Evolutionary conservation across 1,139 yeast genomes (phyloP).

Genomic region (Sugiyamaella paludigena): DNA sequence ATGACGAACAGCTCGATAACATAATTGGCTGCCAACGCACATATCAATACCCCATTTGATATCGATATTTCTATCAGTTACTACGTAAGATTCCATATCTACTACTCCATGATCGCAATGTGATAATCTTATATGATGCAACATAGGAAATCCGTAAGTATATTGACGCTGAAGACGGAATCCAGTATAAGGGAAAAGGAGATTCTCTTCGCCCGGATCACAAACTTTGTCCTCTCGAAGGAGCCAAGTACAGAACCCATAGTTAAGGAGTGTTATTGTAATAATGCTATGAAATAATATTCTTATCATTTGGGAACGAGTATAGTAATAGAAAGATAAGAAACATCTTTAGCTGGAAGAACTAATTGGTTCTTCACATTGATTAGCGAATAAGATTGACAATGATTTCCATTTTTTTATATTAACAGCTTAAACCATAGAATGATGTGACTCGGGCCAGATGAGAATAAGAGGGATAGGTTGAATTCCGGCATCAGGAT

Average conservation of each 20-base stretch:
- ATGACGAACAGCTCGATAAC: slow-evolving; percentile 63
- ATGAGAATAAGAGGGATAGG: no score
- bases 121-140: slow-evolving; percentile 49
- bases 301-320: neutral
- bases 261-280: neutral
- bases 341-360: no score
- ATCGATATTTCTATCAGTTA: slow-evolving; percentile 42
- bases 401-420: no score
- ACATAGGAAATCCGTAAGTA: slow-evolving; percentile 42
- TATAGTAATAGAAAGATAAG: no score
- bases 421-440: no score
- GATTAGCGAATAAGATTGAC: no score
- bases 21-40: slow-evolving; percentile 45
- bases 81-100: slow-evolving; percentile 45
- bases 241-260: slow-evolving; percentile 20
- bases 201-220: slow-evolving; percentile 36
- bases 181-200: slow-evolving; percentile 54
- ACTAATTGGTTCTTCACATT: no score
- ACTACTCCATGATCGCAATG: slow-evolving; percentile 58
- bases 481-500: no score
- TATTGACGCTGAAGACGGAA: slow-evolving; percentile 56
- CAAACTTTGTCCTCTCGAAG: slow-evolving; percentile 39
- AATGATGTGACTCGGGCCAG: no score
- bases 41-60: slow-evolving; percentile 55
- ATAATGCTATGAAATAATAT: slow-evolving; percentile 5